phyloP scores from a whole-genome alignment of 345 rosid species.

The Citrus reticulata region DNA sequence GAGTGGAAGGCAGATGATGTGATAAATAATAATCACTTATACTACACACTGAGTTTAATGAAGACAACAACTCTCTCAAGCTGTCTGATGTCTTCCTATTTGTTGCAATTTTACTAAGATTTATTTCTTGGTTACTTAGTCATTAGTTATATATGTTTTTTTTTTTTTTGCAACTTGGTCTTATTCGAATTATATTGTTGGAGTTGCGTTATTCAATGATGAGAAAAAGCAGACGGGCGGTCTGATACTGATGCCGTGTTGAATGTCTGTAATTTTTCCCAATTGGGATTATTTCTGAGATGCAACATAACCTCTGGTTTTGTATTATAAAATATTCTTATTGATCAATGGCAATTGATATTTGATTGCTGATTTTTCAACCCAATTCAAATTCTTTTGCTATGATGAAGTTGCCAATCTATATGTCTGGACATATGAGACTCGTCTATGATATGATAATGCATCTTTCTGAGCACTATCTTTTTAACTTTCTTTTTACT shows the following conservation, averaged over 20 bases:
- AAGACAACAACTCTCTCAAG: slow-evolving; percentile 43
- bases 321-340: no score
- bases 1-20: slow-evolving; percentile 50
- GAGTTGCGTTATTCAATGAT: slow-evolving; percentile 32
- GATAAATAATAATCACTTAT: slow-evolving; percentile 28
- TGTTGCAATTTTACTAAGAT: no score
- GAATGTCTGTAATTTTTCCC: slow-evolving; percentile 67
- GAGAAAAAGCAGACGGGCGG: slow-evolving; percentile 94
- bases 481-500: no score
- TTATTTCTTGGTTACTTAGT: not conserved
- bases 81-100: slow-evolving; percentile 50
- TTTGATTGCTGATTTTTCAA: not conserved
- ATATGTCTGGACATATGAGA: slow-evolving; percentile 71
- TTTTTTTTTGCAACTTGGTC: not conserved
- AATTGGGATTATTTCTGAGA: slow-evolving; percentile 55
- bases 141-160: not conserved
- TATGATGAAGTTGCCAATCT: slow-evolving; percentile 45
- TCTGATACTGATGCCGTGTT: slow-evolving; percentile 87
- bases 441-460: slow-evolving; percentile 31
- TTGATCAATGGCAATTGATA: not conserved
- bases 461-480: slow-evolving; percentile 52
- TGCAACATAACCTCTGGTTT: not conserved
- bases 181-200: not conserved
- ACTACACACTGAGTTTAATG: slow-evolving; percentile 49
- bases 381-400: slow-evolving; percentile 18